phyloP scores from a whole-genome alignment of 2,329 filamentous ascomycete genomes.

The Thelonectria rubi region DNA sequence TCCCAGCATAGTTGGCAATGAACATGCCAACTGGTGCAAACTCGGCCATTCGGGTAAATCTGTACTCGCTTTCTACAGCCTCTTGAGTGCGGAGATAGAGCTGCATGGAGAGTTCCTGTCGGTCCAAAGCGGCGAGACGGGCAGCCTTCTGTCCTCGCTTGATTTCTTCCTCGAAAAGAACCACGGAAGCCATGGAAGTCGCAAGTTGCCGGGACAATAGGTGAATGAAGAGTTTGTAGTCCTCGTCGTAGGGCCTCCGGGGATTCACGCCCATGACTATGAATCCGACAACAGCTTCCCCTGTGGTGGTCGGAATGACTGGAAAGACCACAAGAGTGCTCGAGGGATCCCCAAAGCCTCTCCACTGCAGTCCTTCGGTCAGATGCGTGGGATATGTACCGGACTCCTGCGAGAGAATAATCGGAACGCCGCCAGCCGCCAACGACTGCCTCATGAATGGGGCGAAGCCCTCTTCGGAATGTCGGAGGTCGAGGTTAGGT shows the following conservation, averaged over 20 bases:
- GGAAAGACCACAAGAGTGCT: slow-evolving; percentile 79
- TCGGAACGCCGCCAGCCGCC: slow-evolving; percentile 68
- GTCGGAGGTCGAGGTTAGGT: slow-evolving; percentile 71
- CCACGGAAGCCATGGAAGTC: slow-evolving; percentile 82
- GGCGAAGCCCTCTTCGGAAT: slow-evolving; percentile 76
- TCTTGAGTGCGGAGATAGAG: slow-evolving; percentile 71
- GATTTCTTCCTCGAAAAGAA: slow-evolving; percentile 86
- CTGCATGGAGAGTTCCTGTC: slow-evolving; percentile 80
- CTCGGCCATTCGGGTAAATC: slow-evolving; percentile 85
- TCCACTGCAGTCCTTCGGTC: slow-evolving; percentile 72
- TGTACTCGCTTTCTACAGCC: slow-evolving; percentile 74
- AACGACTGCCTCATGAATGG: slow-evolving; percentile 81
- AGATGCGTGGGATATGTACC: slow-evolving; percentile 72
- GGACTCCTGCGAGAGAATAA: slow-evolving; percentile 73
- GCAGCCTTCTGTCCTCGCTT: slow-evolving; percentile 77
- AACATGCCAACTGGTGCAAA: slow-evolving; percentile 87
- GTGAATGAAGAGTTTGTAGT: slow-evolving; percentile 81
- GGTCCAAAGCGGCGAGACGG: slow-evolving; percentile 77
- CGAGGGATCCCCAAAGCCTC: slow-evolving; percentile 76
- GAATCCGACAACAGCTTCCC: slow-evolving; percentile 79
- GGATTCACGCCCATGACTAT: slow-evolving; percentile 83
- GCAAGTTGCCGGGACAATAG: slow-evolving; percentile 78
- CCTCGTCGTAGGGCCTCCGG: slow-evolving; percentile 79
- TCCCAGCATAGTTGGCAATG: slow-evolving; percentile 76
- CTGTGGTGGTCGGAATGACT: slow-evolving; percentile 76